Evolutionary conservation across 148 eudicot species (phyloP), one percentile per base, ranked within the genome.

Genomic region (Rhododendron ferrugineum): DNA sequence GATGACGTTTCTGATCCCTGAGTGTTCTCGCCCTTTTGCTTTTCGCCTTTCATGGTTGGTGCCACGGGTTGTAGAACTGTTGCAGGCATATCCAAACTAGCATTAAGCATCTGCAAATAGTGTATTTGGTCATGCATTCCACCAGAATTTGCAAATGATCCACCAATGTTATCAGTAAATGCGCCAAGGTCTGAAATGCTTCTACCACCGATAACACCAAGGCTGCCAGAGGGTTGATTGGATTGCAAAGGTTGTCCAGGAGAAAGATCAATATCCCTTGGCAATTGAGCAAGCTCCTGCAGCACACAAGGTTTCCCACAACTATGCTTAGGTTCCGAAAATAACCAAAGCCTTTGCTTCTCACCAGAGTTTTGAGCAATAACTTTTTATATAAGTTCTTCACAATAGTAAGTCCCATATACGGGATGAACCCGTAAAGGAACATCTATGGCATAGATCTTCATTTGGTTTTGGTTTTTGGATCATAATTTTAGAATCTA

Each of bases 121-220:
- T 93, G 88, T 50, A 87, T 70, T 58, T 90, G 94, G 87, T 97
- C 99, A 88, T 90, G 98, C 88, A 91, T 86, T 83, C 87, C 93
- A 66, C 91, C 96, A 80, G 92, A 89, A 85, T 85, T 95, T 78
- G 91, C 85, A 86, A 91, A 82, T 73, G 93, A 88, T 82, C 93
- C 96, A 83, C 93, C 87, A 42, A 96, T 86, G 89, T 87, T 93
- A 88, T 96, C 97, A 82, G 98, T 98, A 89, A 95, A 91, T 11
- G 98, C 91, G 44, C 98, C 99, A 86, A 97, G 96, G 88, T 95
- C 98, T 66, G 99, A 90, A 79, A 92, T 92, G 88, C 99, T 94
- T 91, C 93, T 95, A 85, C 96, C 91, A 87, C 98, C 99, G 84
- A 95, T 97, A 58, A 95, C 98, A 84, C 99, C 98, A 85, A 91